phyloP scores from a whole-genome alignment of 345 rosid species.

The Ricinus communis region DNA sequence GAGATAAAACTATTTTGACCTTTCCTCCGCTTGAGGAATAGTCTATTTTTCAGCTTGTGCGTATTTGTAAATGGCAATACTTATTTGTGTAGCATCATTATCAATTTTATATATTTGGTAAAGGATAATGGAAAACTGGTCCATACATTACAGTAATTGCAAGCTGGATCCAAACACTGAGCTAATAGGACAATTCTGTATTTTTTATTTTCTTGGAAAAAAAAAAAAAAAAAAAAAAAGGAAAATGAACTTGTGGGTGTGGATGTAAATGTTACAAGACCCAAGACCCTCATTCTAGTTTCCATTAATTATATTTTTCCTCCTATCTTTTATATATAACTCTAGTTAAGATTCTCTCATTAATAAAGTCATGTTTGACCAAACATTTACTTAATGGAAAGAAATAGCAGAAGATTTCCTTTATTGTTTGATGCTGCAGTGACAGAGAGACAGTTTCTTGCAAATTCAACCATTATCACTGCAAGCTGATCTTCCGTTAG shows the following conservation, averaged over 20 bases:
- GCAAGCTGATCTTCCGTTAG: background rate
- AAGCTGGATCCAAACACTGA: slow-evolving; percentile 11
- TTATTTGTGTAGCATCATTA: background rate
- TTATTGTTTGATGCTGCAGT: background rate
- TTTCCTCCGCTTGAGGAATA: too few species aligned
- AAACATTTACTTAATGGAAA: background rate
- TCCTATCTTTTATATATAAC: background rate
- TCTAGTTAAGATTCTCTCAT: background rate
- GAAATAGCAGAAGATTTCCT: background rate
- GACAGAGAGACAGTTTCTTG: background rate
- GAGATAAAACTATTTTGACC: too few species aligned
- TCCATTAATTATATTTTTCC: background rate
- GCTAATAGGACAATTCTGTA: background rate
- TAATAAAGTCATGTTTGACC: slow-evolving; percentile 2
- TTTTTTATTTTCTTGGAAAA: background rate
- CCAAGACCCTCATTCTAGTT: background rate
- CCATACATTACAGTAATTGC: slow-evolving; percentile 2
- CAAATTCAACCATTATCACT: background rate
- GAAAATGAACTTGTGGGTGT: background rate
- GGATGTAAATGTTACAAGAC: background rate
- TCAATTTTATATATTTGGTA: background rate
- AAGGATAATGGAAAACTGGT: background rate
- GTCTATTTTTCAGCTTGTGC: too few species aligned
- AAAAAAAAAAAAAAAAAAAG: background rate
- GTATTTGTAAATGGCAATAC: background rate